Evolutionary conservation across 1,284 basidiomycete genomes (phyloP).

Genomic region (Trichosporon faecale): DNA sequence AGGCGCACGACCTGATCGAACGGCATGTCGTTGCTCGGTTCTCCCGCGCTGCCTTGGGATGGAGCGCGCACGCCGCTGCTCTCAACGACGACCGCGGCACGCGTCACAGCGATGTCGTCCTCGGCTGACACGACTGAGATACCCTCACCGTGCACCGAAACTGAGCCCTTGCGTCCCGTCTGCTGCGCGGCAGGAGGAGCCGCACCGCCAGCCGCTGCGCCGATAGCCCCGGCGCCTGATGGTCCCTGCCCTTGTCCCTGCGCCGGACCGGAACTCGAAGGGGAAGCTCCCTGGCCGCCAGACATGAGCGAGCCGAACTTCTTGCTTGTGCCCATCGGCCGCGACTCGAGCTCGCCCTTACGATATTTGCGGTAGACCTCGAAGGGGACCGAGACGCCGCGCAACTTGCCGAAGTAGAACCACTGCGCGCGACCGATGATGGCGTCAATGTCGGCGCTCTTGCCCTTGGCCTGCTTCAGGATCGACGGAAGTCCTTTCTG

Average conservation of each 20-base stretch:
- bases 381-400: slow-evolving; percentile 16
- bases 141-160: not conserved
- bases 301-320: slow-evolving; percentile 4
- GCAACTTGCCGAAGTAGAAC: slow-evolving; percentile 38
- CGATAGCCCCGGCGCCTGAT: not conserved
- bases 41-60: not conserved
- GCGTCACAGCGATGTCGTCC: slow-evolving; percentile 10
- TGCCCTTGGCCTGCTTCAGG: slow-evolving; percentile 35
- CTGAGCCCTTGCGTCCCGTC: not conserved
- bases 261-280: not conserved
- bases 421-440: slow-evolving; percentile 45
- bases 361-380: slow-evolving; percentile 20
- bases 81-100: slow-evolving; percentile 15
- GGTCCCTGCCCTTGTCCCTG: not conserved
- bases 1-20: slow-evolving; percentile 27
- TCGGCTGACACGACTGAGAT: not conserved
- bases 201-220: not conserved
- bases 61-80: slow-evolving; percentile 1
- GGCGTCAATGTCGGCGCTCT: slow-evolving; percentile 42
- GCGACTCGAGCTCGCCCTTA: slow-evolving; percentile 20
- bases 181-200: not conserved
- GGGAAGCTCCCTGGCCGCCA: not conserved
- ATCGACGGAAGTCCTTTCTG: slow-evolving; percentile 44
- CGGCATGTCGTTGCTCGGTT: slow-evolving; percentile 9
- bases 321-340: slow-evolving; percentile 18